Evolutionary conservation across 2,329 filamentous ascomycete genomes (phyloP), one percentile per base, ranked within the genome.

Genomic region (Penicillium paneum): DNA sequence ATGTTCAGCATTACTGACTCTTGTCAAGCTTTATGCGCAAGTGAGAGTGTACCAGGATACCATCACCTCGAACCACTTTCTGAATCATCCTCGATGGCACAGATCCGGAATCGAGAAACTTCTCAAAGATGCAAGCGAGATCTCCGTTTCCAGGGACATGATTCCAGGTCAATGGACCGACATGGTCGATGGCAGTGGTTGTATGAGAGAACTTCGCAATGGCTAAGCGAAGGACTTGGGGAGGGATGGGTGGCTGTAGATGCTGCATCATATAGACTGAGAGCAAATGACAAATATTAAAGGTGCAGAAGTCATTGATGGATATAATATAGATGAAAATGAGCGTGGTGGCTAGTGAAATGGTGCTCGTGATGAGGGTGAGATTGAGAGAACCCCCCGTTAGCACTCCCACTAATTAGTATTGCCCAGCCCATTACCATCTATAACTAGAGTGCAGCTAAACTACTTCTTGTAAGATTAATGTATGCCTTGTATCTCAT

Each of bases 181-280:
- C 67, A 48, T 72, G 69, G 17, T 71, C 67, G 32, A 67, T 55
- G 12, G 71, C 65, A 5, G 71, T 71, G 5, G 70, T 76, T 15
- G 76, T 71, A 59, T 76, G 72, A 19, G 76, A 79, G 61, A 77
- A 79, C 53, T 78, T 78, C n/a, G 67, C 67, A 13, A 74, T 62
- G 8, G 64, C 55, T 28, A 74, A 55, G 51, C 64, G 66, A 31
- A 62, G 59, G 19, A 64, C 48, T 12, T 61, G 50, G 4, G 59
- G 57, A 19, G 57, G 58, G 15, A 21, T 35, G 8, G 54, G 19
- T 21, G 34, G 54, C 7, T 57, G 55, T 8, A 29, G 35, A 26
- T 49, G 39, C 2, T 42, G 35, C 36, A 57, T 47, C 13, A 15
- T 46, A 15, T 24, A 24, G 29, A 36, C 1, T 1, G 2, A 21